Conservation (phyloP, 208 protist species). For the Trypanosoma grayi region DNA sequence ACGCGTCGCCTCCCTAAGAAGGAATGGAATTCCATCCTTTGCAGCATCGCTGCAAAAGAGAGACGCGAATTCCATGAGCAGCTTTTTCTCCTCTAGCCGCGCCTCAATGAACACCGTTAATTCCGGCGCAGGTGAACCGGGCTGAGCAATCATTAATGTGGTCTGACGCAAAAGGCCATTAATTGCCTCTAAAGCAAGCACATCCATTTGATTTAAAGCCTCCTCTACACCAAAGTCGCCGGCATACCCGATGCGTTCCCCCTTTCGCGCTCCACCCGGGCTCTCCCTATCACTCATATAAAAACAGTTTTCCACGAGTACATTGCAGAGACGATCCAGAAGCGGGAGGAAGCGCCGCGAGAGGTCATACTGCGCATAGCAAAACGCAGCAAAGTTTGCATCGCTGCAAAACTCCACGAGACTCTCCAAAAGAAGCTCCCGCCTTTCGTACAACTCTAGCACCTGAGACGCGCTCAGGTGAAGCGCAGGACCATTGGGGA, state of each 20-base stretch:
- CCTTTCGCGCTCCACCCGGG: not conserved
- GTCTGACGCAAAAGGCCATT: constrained; percentile 20
- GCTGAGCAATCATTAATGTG: not conserved
- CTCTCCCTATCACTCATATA: not conserved
- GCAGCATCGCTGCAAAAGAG: constrained; percentile 62
- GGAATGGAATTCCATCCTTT: constrained; percentile 81
- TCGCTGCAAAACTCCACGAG: constrained; percentile 81
- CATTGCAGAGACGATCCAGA: constrained; percentile 59
- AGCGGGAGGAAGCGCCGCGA: constrained; percentile 66
- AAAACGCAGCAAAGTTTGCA: constrained; percentile 64
- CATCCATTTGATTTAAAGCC: constrained; percentile 13
- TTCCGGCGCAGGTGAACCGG: not conserved
- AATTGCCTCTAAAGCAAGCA: constrained; percentile 19
- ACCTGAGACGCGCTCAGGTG: constrained; percentile 29
- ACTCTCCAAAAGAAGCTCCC: constrained; percentile 85
- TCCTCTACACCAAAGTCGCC: constrained; percentile 2
- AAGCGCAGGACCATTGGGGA: constrained; percentile 3
- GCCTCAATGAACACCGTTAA: constrained; percentile 16
- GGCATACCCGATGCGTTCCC: not conserved
- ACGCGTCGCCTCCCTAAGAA: constrained; percentile 54
- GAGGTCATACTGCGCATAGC: constrained; percentile 87
- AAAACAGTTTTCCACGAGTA: constrained; percentile 51
- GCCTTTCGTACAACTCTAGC: constrained; percentile 52
- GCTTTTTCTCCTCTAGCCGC: constrained; percentile 45
- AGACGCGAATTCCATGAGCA: constrained; percentile 55